Evolutionary conservation across 768 basidiomycete genomes (phyloP), one percentile per base, ranked within the genome.

Genomic region (Termitomyces heimii): DNA sequence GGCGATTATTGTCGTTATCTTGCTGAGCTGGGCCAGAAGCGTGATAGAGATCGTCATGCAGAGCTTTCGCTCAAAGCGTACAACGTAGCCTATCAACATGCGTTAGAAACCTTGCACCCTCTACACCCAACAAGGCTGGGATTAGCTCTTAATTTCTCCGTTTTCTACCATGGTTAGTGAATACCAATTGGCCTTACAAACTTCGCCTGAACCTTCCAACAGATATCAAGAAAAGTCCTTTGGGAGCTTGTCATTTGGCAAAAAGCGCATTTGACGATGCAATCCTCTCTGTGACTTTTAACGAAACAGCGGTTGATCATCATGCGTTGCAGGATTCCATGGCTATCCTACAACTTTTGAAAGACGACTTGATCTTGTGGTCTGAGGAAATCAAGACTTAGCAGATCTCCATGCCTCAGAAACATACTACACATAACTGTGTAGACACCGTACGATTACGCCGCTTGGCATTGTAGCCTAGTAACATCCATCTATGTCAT

Each of bases 231-330:
- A 85, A 86, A 70, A 89, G 87, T 67, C 90, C 93, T 26, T 89
- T 92, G 66, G 79, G 89, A 60, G 92, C 92, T 32, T 93, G 91
- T 70, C 88, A 89, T 68, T 78, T 94, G 57, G 92, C 91, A 51
- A 94, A 94, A 73, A 89, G 91, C 67, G 93, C 92, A 4, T 93
- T 95, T 69, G 93, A 95, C 70, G 90, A 93, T 65, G 93, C 92
- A 6, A 85, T 95, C 55, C 77, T 82, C 57, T 84, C 86, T 67
- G 74, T 89, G 66, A 72, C 73, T 54, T 67, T 71, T 26, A 67
- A 71, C 59, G 82, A 78, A 63, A 66, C 50, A 54, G 59, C 58
- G 14, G 55, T 68, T 35, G 70, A 75, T 50, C 74, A 79, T 53
- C 75, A 79, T 61, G 71, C 71, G 18, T 69, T 81, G 65, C 75